Base-by-base conservation (phyloP, 2,329 filamentous ascomycete species). In the Orbilia blumenaviensis region DNA sequence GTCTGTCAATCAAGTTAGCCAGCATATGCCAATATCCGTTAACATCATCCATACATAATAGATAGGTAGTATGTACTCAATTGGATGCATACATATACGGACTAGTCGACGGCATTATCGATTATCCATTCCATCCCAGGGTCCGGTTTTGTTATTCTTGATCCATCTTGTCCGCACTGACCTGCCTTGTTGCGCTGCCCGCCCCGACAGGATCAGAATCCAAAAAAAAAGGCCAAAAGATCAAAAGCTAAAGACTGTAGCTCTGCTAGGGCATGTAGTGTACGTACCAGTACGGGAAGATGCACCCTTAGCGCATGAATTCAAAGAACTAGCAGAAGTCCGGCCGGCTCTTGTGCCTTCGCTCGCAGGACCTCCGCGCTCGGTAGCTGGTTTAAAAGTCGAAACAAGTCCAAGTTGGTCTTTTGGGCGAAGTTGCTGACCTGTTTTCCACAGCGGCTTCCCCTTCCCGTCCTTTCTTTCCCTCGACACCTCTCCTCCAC, bases 331-430 rank as follows among this genome's bases (percentile, higher is more conserved):
- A 32, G 54, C 29, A 60, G n/a, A n/a, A n/a, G 41, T 27, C 12
- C 32, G 25, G 27, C 52, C 41, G 38, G 44, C 23, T 54, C 21
- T 54, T 27, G 46, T 66, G 25, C 44, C 32, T 66, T 46, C 23
- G 61, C 34, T 50, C 25, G 29, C 38, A 58, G 23, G 38, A 29
- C 23, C 69, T 75, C 69, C 69, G 69, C 58, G 69, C 69, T 75
- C 69, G 69, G 69, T 67, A 75, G 69, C 62, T 52, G n/a, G 58
- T 63, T 61, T 54, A 74, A 64, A 64, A 66, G 52, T 66, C 52
- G 62, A 68, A 68, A 62, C 64, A 46, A 41, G 41, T 58, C 64
- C 66, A 60, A 62, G 56, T 50, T 76, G 72, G 72, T 69, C 72
- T 76, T 56, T 76, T 61, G 29, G 50, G 56, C 46, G 46, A 66